Evolutionary conservation across 805 yeast species (phyloP), one percentile per base, ranked within the genome.

Genomic region (Saccharomycopsis guyanensis): DNA sequence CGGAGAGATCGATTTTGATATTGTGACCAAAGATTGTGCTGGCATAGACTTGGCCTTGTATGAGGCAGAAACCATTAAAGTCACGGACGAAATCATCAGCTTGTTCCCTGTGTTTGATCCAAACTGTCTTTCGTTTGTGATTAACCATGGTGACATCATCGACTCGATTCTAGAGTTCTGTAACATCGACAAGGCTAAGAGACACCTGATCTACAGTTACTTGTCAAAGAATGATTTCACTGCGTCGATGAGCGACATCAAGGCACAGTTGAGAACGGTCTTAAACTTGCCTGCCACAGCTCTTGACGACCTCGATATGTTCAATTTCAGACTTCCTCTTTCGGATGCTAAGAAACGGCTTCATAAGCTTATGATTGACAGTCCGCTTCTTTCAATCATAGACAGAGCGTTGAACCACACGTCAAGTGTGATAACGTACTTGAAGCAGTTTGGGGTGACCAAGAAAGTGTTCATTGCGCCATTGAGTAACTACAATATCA

Each of bases 51-150:
- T 73, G 7, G 66, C 78, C 1, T 72, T 75, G 38, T 73, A 82
- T 53, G 97, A 93, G 59, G 96, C 97, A 0, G 99, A 93, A 58
- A 77, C 91, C 49, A 68, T 93, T 40, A 84, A 84, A 53, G 85
- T 87, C 1, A 71, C 86, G 31, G 89, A 83, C 57, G 96, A 89
- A 55, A 70, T 88, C 3, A 61, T 86, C 2, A 60, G 69, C 0
- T 60, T 72, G 2, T 77, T 86, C 53, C 94, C 93, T 1, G 82
- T 84, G 38, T 79, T 84, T 56, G 73, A 73, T 37, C 66, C 66
- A 24, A 66, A 76, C 1, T 76, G 76, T 24, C 72, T 82, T 0
- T 62, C 71, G 15, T 72, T 91, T 45, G 70, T 82, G 3, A 60
- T 91, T 32, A 89, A 86, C 57, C 98, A 94, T 62, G 75, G 80